Base-by-base conservation (phyloP, 1,284 basidiomycete species). In the Ceratobasidium sp. region DNA sequence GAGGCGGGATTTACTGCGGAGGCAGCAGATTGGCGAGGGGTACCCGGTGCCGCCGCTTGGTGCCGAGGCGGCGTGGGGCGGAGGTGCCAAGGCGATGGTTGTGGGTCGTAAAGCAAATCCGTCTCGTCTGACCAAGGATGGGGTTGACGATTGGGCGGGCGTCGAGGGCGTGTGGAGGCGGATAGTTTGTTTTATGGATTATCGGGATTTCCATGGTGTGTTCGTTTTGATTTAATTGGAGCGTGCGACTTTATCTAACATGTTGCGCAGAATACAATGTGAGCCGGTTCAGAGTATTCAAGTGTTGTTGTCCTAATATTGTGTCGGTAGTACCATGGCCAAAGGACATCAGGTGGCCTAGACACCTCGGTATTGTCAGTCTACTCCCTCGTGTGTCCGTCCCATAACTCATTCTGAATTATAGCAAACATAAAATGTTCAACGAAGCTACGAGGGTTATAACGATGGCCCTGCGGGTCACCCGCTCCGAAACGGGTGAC, bases 171-270 rank as follows among this genome's bases (percentile, higher is more conserved):
- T 56, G 14, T 77, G 76, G 76, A 71, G 68, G 34, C 27, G 76
- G 29, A 56, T 77, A 27, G 66, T 77, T n/a, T 74, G 76, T 54
- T 77, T 77, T 34, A 74, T 76, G 75, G 75, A 77, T 62, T 77
- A 77, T 63, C 54, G 68, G 22, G 75, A 77, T 59, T 74, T 77
- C 31, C 56, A 71, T 49, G 74, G 56, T 64, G 31, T 41, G 53
- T 69, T 8, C 37, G 31, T 24, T 75, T 41, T 31, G 16, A 14
- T 48, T 22, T 19, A 3, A 37, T 27, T 27, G 14, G 41, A 3
- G 58, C 27, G 58, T 14, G 62, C 41, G 8, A 6, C 31, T 54
- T 16, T 31, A 34, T 27, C 39, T 68, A n/a, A 58, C 13, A 19
- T 29, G 24, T n/a, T 16, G 9, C 34, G 9, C 27, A 62, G 56